Evolutionary conservation across 345 rosid genomes (phyloP).

Genomic region (Aquilaria yunnanensis): DNA sequence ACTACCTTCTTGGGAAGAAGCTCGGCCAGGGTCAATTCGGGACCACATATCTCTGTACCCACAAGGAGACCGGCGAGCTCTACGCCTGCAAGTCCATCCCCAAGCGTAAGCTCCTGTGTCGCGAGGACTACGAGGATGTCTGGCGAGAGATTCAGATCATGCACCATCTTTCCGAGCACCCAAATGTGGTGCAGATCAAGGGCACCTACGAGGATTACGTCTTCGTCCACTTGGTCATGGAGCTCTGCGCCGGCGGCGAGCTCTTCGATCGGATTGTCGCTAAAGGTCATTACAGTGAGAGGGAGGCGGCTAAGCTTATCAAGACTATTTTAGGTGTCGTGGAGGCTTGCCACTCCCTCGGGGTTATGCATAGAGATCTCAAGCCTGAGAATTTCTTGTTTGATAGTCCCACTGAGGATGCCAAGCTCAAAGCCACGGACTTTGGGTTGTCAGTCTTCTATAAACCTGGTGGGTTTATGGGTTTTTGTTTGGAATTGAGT

Average conservation of each 20-base stretch:
- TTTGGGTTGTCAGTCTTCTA: constrained; percentile 90
- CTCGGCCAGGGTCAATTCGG: constrained; percentile 97
- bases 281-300: constrained; percentile 90
- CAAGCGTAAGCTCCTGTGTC: constrained; percentile 82
- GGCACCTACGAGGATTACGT: constrained; percentile 88
- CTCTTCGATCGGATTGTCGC: constrained; percentile 90
- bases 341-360: constrained; percentile 91
- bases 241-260: constrained; percentile 94
- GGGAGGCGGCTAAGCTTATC: constrained; percentile 77
- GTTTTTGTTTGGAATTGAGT: constrained; percentile 5
- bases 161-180: constrained; percentile 92
- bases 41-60: constrained; percentile 73
- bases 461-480: constrained; percentile 65
- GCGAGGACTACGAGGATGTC: constrained; percentile 91
- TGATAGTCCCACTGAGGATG: constrained; percentile 61
- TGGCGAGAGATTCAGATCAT: constrained; percentile 99
- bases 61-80: constrained; percentile 38
- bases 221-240: constrained; percentile 97
- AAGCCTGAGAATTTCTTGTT: constrained; percentile 99
- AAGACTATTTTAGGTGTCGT: constrained; percentile 88
- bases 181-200: constrained; percentile 71
- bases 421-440: constrained; percentile 82
- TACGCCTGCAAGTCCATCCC: constrained; percentile 96
- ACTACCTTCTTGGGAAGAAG: constrained; percentile 72
- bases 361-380: constrained; percentile 97